phyloP scores from a whole-genome alignment of 345 rosid species.

The Populus davidiana region DNA sequence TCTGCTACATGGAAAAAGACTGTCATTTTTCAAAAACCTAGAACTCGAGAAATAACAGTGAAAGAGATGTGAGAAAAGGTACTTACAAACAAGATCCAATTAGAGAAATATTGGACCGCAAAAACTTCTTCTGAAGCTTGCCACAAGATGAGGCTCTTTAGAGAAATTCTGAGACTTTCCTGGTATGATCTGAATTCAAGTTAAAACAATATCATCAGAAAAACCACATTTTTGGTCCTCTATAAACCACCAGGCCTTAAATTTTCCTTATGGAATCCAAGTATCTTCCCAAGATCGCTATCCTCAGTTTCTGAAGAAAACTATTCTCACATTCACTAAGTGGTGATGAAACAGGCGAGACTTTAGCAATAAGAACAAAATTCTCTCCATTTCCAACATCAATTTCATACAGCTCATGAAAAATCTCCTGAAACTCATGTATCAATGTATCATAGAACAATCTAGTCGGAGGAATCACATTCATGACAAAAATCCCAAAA shows the following conservation, averaged over 20 bases:
- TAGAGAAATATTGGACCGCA: neutral
- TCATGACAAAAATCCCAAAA: conserved; percentile 56
- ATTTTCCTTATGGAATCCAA: conserved; percentile 52
- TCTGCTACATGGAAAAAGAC: neutral
- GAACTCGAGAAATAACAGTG: no score
- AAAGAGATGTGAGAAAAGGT: no score
- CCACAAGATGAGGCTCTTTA: neutral
- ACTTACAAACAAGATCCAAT: neutral
- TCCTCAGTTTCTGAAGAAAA: conserved; percentile 37
- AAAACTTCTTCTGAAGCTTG: neutral
- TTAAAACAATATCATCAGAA: neutral
- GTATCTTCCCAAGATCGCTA: conserved; percentile 32
- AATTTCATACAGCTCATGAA: conserved; percentile 65
- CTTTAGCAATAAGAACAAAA: conserved; percentile 53
- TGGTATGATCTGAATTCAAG: no score
- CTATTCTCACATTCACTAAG: conserved; percentile 20
- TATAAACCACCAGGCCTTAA: conserved; percentile 7
- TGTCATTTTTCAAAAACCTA: neutral
- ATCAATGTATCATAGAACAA: conserved; percentile 40
- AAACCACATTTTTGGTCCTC: neutral
- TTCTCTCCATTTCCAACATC: conserved; percentile 70
- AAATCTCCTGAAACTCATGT: conserved; percentile 36
- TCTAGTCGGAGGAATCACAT: conserved; percentile 57
- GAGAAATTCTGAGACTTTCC: neutral
- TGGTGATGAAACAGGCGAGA: conserved; percentile 14